Base-by-base conservation (phyloP, 345 rosid genomes). In the Citropsis articulata region DNA sequence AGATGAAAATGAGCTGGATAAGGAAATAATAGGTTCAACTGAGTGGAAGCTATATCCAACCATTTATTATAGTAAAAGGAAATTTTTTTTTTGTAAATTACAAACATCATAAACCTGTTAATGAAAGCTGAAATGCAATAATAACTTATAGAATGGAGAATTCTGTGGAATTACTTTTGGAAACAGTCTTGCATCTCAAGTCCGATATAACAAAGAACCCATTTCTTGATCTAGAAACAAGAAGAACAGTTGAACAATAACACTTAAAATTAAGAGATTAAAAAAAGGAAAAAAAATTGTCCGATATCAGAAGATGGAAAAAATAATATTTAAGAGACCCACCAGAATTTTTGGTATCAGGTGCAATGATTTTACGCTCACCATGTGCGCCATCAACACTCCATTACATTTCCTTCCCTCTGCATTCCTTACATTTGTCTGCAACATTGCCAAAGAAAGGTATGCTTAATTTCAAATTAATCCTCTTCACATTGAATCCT, bases 201-300 rank as follows among this genome's bases (percentile, higher is more conserved):
- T 96, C 99, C 99, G 98, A 94, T 42, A 35, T 66, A 22, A 89
- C 90, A 86, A 96, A 96, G 30, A 92, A 92, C 18, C 98, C 98
- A 85, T 92, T 97, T 84, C 99, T 88, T 28, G 98, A 91, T 75
- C 97, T 98, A 79, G 99, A 96, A 60, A 89, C 87, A 45, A 94
- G 78, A 79, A 96, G 77, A 88, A 91, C 98, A 92, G 84, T 56
- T 35, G 31, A 25, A 77, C 63, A 74, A 61, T 55, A 81, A 19
- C 62, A 65, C 59, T 68, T 5, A 31, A 55, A 4, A 19, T 6
- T n/a, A 68, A 4, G 18, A 45, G 16, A 45, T 45, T 45, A 4
- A 42, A 25, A 68, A 72, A 3, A 0, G 66, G 30, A 33, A 53
- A 19, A 33, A 35, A 19, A 13, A 70, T 8, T 24, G 24, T 57